Evolutionary conservation across 352 stramenopile genomes (phyloP), one percentile per base, ranked within the genome.

Genomic region (Pythium periplocum): DNA sequence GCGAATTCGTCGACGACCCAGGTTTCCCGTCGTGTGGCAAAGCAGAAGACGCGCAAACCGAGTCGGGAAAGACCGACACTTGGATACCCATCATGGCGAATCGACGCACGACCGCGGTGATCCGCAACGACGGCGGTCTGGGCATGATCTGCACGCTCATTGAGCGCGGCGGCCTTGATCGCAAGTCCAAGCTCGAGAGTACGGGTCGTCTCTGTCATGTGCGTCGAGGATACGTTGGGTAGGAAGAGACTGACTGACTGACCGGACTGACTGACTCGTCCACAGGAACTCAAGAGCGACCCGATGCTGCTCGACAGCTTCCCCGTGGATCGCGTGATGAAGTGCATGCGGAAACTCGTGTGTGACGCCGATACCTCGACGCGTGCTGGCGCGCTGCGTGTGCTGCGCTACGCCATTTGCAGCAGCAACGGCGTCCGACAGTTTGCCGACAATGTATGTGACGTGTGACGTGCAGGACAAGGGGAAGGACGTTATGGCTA

Each of bases 161-260:
- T 26, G 85, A 95, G 52, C 81, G 77, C 44, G 83, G 85, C 26
- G 88, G 74, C 17, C 57, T 95, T 45, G 85, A 95, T 53, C 80
- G 85, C 55, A 92, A 92, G 64, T 90, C 85, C 45, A 95, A 95
- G 61, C 78, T 95, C 31, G 85, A 95, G 57, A 92, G 83, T 45
- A 87, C 77, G 2, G 85, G 85, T 3, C 78, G 85, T 11, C 69
- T 95, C 45, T 92, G 80, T 59, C 83, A 92, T 67, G 79, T 89
- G 73, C 43, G 78, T 55, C 26, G 30, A 7, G 10, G 17, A 31
- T 9, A 31, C 43, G 43, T 6, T 48, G 9, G 10, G 9, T 30
- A 31, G 9, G 17, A 48, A n/a, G 10, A n/a, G 43, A 8, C 6
- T 7, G 26, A 31, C 8, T 48, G 43, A 30, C 9, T 31, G 43